Percentiles rank a stretch among this genome's conserved stretches.
These are phyloP conservation scores for Fragaria nilgerrensis DNA, from an alignment of 306 rosid genomes.

Conservation along the genomic window DNA sequence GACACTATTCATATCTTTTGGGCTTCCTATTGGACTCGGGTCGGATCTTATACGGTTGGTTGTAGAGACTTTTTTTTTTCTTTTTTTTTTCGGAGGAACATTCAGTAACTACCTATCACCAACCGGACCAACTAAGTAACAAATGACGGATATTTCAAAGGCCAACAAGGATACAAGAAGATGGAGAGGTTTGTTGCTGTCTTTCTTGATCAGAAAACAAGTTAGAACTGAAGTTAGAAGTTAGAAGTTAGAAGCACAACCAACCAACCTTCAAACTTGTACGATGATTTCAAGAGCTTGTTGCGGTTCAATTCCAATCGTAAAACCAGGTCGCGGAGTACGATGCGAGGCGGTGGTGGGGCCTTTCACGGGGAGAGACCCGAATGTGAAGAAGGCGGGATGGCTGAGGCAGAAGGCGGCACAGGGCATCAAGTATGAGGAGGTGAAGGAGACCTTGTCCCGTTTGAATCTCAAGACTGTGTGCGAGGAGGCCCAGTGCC, in stretches of 20 bases:
- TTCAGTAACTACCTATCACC: neutral
- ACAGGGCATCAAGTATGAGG: slow-evolving; percentile 58
- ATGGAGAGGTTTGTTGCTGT: neutral
- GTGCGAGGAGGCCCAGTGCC: slow-evolving; percentile 94
- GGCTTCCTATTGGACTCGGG: too few species aligned
- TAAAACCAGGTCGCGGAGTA: neutral
- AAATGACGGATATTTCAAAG: slow-evolving; percentile 1
- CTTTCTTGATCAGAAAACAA: too few species aligned
- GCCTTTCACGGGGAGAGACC: slow-evolving; percentile 79
- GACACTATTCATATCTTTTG: too few species aligned
- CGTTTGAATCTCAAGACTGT: slow-evolving; percentile 83
- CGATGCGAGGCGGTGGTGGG: slow-evolving; percentile 36
- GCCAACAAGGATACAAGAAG: neutral
- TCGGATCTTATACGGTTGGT: too few species aligned
- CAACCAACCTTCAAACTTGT: neutral
- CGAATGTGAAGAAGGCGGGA: slow-evolving; percentile 65
- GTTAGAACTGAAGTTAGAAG: too few species aligned
- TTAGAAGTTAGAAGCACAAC: neutral
- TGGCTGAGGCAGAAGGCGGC: slow-evolving; percentile 92
- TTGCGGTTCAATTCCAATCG: neutral
- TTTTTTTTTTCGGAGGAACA: neutral
- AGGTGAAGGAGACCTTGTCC: slow-evolving; percentile 62
- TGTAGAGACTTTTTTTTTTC: too few species aligned
- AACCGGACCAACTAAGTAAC: neutral
- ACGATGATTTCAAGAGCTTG: neutral